A percentile compares a stretch with the other conserved stretches of the same genome.
Evolutionary conservation across 106 monocot species (phyloP).

Genomic region (Gastrodia elata): DNA sequence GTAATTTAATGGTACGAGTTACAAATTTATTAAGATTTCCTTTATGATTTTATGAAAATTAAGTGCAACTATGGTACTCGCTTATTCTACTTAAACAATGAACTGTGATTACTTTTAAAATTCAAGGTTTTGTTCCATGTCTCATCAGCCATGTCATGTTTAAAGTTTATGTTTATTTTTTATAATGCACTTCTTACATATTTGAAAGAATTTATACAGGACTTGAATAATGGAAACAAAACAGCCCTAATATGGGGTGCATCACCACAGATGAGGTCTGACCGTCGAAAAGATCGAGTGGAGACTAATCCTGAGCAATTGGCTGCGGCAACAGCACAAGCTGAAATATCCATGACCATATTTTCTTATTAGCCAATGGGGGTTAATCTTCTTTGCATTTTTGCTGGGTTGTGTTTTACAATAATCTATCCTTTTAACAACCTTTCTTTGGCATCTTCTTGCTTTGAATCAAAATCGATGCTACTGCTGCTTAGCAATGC

Average conservation of each 20-base stretch:
- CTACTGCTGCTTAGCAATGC: neutral
- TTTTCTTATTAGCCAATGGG: neutral
- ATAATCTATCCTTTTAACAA: neutral
- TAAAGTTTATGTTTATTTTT: neutral
- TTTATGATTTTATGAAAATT: neutral
- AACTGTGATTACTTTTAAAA: neutral
- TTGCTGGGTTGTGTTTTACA: neutral
- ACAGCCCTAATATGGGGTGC: slow-evolving; percentile 90
- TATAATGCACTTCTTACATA: neutral
- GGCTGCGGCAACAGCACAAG: slow-evolving; percentile 85
- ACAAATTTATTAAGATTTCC: neutral
- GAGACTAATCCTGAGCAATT: slow-evolving; percentile 87
- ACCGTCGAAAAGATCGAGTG: slow-evolving; percentile 89
- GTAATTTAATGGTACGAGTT: neutral
- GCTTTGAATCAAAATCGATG: neutral
- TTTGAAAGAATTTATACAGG: slow-evolving; percentile 18
- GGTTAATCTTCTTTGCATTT: neutral
- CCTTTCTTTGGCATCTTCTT: neutral
- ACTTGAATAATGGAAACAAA: slow-evolving; percentile 32
- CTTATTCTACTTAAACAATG: neutral
- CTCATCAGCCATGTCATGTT: neutral
- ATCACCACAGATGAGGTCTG: slow-evolving; percentile 84
- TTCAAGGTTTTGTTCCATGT: neutral
- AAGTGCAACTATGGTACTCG: neutral
- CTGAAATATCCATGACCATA: slow-evolving; percentile 74